Conservation (phyloP, 2,329 filamentous ascomycete species). For the Talaromyces sp. region DNA sequence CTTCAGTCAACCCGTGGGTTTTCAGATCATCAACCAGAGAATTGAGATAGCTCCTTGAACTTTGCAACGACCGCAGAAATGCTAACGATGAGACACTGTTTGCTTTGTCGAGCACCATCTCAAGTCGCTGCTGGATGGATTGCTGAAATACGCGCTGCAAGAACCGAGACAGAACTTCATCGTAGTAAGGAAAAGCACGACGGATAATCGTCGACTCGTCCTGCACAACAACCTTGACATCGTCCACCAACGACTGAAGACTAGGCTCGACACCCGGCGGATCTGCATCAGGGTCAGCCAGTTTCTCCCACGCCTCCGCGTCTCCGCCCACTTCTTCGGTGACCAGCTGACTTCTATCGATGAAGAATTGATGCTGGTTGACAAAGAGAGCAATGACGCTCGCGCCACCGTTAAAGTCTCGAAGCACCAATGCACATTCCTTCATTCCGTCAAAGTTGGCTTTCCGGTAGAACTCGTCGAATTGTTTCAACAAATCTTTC, state of each 20-base stretch:
- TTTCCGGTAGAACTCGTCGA: slow-evolving; percentile 92
- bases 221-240: slow-evolving; percentile 92
- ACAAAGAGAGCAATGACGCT: slow-evolving; percentile 96
- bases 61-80: slow-evolving; percentile 85
- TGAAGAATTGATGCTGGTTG: slow-evolving; percentile 99
- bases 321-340: slow-evolving; percentile 69
- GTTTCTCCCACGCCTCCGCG: slow-evolving; percentile 74
- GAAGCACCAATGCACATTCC: slow-evolving; percentile 87
- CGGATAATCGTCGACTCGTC: slow-evolving; percentile 97
- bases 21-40: slow-evolving; percentile 89
- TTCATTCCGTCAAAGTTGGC: slow-evolving; percentile 98
- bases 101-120: slow-evolving; percentile 94
- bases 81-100: slow-evolving; percentile 86
- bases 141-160: slow-evolving; percentile 96
- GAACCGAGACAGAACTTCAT: slow-evolving; percentile 88
- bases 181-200: slow-evolving; percentile 91
- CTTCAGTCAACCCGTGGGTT: slow-evolving; percentile 87
- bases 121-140: slow-evolving; percentile 91
- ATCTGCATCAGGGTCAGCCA: slow-evolving; percentile 91
- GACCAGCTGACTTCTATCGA: slow-evolving; percentile 87
- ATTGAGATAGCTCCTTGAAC: slow-evolving; percentile 84
- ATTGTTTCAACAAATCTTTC: slow-evolving; percentile 91
- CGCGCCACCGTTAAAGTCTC: slow-evolving; percentile 92
- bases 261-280: slow-evolving; percentile 88
- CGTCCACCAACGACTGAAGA: slow-evolving; percentile 85